Evolutionary conservation across 306 rosid genomes (phyloP).

Genomic region (Malus sylvestris): DNA sequence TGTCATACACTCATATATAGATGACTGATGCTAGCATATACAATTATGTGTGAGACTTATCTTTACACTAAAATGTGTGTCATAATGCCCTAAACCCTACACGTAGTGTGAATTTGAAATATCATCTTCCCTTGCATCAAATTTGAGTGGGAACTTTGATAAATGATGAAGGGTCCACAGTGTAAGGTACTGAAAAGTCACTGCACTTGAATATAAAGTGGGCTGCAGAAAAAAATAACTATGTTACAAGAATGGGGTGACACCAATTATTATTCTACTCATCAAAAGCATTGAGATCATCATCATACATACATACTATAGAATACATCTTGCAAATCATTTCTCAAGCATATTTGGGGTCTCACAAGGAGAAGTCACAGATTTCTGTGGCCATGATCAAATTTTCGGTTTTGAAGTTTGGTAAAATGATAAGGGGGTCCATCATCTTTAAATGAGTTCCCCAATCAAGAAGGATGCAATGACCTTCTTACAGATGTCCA

Average conservation of each 20-base stretch:
- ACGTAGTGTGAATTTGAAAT: not conserved
- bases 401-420: not conserved
- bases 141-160: not conserved
- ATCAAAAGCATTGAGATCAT: not conserved
- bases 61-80: not conserved
- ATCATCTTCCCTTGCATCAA: not conserved
- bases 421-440: not conserved
- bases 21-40: no score
- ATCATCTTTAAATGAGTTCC: no score
- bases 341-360: not conserved
- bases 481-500: no score
- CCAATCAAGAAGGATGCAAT: no score
- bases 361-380: no score
- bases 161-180: constrained; percentile 4
- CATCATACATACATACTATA: not conserved
- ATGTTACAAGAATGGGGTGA: not conserved
- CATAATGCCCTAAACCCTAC: not conserved
- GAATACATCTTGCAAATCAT: no score
- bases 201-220: not conserved
- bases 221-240: not conserved
- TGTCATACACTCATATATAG: no score
- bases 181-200: not conserved
- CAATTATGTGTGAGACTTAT: no score
- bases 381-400: not conserved
- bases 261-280: not conserved